Evolutionary conservation across 2,329 filamentous ascomycete genomes (phyloP), one percentile per base, ranked within the genome.

Genomic region (Geosmithia putterillii): DNA sequence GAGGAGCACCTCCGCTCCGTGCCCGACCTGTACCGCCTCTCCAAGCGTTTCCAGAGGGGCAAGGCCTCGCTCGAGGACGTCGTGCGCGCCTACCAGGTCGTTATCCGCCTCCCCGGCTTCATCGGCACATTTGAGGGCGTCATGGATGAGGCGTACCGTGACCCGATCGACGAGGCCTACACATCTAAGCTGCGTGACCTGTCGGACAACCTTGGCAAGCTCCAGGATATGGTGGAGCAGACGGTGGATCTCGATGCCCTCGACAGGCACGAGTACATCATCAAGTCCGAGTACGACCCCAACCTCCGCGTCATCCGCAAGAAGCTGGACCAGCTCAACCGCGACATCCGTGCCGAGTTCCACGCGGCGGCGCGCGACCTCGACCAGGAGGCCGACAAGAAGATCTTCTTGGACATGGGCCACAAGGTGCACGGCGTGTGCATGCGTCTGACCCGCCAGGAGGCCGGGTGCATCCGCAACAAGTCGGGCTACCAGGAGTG

Each of bases 201-300:
- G 47, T 84, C 81, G 6, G 80, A 87, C 54, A 86, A 81, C 54
- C 73, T 98, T 42, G 81, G 76, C 21, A 95, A 88, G 57, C 70
- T 98, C 10, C 86, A 90, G 56, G 92, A 98, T 58, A 95, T 98
- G 87, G 92, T 98, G 0, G 92, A 98, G 66, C 95, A 92, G 2
- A 98, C 94, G 0, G 89, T 98, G 14, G 92, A 98, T 56, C 76
- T 98, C 0, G 86, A 95, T 45, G 92, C 92, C 3, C 76, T 98
- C 10, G 90, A 98, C 55, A 88, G 92, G 51, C 92, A 98, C 57
- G 92, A 98, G 58, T 98, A 94, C 64, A 90, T 95, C 54, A 98
- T 98, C 73, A 98, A 96, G 64, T 86, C 94, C 1, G 92, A 98
- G 57, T 98, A 95, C 50, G 92, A 98, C 55, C 88, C 95, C 46